A percentile compares a stretch with the other conserved stretches of the same genome.
Evolutionary conservation across 208 protist species (phyloP).

Genomic region (Trypanosoma grayi): DNA sequence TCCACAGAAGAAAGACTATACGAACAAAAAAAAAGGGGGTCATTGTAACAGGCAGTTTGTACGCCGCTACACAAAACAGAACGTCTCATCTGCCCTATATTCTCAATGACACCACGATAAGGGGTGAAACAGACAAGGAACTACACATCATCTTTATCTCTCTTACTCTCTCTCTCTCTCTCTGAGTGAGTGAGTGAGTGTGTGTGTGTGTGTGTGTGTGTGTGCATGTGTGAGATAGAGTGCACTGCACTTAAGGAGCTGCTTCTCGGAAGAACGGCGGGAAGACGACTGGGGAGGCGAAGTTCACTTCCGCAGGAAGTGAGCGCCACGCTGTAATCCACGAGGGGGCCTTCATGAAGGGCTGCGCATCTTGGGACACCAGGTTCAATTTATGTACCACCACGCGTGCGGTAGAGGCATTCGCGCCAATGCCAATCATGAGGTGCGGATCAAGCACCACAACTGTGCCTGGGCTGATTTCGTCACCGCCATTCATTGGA

Average conservation of each 20-base stretch:
- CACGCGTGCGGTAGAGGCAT: slow-evolving; percentile 47
- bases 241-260: neutral
- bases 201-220: neutral
- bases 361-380: slow-evolving; percentile 44
- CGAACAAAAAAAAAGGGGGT: neutral
- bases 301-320: slow-evolving; percentile 67
- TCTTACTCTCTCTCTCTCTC: neutral
- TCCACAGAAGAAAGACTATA: neutral
- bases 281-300: slow-evolving; percentile 71
- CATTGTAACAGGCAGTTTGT: too few species aligned
- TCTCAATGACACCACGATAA: too few species aligned
- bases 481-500: slow-evolving; percentile 17
- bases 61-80: too few species aligned
- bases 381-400: slow-evolving; percentile 74
- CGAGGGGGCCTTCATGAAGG: slow-evolving; percentile 57
- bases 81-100: too few species aligned
- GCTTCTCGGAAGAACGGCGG: slow-evolving; percentile 43
- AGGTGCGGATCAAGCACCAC: slow-evolving; percentile 79
- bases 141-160: too few species aligned
- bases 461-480: slow-evolving; percentile 55
- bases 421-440: slow-evolving; percentile 74
- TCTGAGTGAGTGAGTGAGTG: neutral
- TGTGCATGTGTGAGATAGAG: neutral
- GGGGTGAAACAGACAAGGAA: too few species aligned
- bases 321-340: slow-evolving; percentile 83